Evolutionary conservation across 257 asterid species (phyloP).

Genomic region (Solanum neorickii): DNA sequence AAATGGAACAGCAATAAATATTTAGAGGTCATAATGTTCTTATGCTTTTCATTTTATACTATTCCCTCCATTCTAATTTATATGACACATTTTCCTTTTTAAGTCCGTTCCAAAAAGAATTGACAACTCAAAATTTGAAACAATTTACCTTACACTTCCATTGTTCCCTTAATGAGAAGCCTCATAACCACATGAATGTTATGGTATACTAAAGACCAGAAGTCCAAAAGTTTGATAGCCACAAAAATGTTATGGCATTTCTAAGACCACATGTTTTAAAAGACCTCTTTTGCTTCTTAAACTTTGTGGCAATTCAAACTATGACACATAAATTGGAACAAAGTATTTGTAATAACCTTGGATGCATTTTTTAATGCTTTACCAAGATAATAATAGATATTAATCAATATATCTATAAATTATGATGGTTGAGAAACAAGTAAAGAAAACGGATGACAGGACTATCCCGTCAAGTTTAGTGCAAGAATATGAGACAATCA

Average conservation of each 20-base stretch:
- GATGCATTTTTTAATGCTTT: neutral
- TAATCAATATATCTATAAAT: neutral
- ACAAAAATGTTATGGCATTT: neutral
- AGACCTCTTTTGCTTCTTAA: neutral
- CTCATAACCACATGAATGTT: neutral
- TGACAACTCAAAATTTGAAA: neutral
- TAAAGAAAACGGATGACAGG: neutral
- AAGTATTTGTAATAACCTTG: neutral
- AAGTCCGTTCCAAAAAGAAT: neutral
- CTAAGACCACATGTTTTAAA: neutral
- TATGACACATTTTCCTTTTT: neutral
- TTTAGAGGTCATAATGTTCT: neutral
- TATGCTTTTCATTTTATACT: neutral
- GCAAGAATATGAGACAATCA: neutral
- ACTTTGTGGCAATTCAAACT: neutral
- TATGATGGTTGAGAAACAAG: neutral
- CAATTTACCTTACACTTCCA: neutral
- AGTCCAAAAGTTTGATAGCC: neutral
- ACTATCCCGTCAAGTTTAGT: neutral
- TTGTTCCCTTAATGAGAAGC: neutral
- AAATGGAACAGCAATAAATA: no score
- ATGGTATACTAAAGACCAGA: neutral
- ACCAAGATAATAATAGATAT: neutral
- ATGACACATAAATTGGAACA: neutral
- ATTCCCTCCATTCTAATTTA: neutral